Conservation (phyloP, 257 asterid species). For the Jaltomata sinuosa region DNA sequence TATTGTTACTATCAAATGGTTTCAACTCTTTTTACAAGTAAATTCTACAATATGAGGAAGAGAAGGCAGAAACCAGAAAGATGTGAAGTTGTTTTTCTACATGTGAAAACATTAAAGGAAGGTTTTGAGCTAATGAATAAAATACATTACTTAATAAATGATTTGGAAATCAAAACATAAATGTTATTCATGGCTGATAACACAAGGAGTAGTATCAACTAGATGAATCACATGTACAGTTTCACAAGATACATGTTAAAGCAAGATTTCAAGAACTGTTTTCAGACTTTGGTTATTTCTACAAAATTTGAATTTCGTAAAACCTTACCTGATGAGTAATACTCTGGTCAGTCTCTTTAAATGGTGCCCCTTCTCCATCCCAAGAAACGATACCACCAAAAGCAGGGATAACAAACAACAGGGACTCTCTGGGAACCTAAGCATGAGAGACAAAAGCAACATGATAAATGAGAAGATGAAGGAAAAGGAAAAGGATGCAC, state of each 20-base stretch:
- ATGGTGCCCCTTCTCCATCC: slow-evolving; percentile 98
- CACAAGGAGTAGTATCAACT: background rate
- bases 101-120: background rate
- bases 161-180: background rate
- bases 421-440: slow-evolving; percentile 93
- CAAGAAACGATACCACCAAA: slow-evolving; percentile 96
- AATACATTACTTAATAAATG: background rate
- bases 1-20: background rate
- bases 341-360: slow-evolving; percentile 67
- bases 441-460: background rate
- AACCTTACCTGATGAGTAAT: slow-evolving; percentile 78
- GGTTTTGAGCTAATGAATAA: background rate
- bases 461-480: background rate
- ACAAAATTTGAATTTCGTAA: background rate
- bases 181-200: background rate
- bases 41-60: background rate
- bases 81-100: background rate
- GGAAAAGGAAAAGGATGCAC: background rate
- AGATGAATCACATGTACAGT: background rate
- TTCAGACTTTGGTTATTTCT: background rate
- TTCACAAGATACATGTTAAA: background rate
- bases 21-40: background rate
- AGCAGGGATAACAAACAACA: slow-evolving; percentile 79
- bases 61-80: background rate
- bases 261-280: background rate